Conservation (phyloP, 1,284 basidiomycete species). For the Mycena citricolor region DNA sequence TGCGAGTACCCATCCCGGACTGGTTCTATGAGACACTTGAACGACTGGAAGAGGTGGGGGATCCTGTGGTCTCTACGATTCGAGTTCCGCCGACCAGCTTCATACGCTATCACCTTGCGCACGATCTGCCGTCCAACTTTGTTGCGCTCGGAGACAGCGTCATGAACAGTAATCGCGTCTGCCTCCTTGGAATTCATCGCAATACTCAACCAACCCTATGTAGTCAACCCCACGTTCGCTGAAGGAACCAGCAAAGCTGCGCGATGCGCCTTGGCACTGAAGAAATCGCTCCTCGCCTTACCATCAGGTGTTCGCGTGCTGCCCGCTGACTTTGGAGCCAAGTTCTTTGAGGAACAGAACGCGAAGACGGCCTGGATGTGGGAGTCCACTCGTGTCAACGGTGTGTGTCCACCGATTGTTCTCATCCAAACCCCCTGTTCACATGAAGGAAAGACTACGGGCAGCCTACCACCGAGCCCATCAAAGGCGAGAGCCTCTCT, state of each 20-base stretch:
- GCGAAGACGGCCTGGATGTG: slow-evolving; percentile 22
- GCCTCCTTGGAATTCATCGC: neutral
- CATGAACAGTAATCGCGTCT: slow-evolving; percentile 19
- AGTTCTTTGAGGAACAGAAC: slow-evolving; percentile 23
- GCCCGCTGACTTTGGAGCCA: slow-evolving; percentile 16
- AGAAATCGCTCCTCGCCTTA: slow-evolving; percentile 1
- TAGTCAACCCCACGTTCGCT: slow-evolving; percentile 16
- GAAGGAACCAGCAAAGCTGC: slow-evolving; percentile 25
- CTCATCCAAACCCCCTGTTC: neutral
- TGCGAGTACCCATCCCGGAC: slow-evolving; percentile 18
- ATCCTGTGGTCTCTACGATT: slow-evolving; percentile 11
- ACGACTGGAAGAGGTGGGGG: slow-evolving; percentile 22
- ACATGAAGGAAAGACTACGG: slow-evolving; percentile 22
- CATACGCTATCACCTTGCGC: slow-evolving; percentile 23
- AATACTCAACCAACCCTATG: no score
- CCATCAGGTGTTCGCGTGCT: slow-evolving; percentile 5
- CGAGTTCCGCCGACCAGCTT: slow-evolving; percentile 19
- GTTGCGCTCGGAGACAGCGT: slow-evolving; percentile 27
- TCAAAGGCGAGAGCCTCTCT: slow-evolving; percentile 23
- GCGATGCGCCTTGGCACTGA: slow-evolving; percentile 8
- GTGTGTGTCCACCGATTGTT: neutral
- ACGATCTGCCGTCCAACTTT: slow-evolving; percentile 26
- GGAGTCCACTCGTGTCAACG: slow-evolving; percentile 15
- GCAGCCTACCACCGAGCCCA: slow-evolving; percentile 22
- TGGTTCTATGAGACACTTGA: slow-evolving; percentile 24